These are phyloP conservation scores for Aureobasidium sp. DNA, from an alignment of 2,329 filamentous ascomycete genomes.

Conservation along the genomic window DNA sequence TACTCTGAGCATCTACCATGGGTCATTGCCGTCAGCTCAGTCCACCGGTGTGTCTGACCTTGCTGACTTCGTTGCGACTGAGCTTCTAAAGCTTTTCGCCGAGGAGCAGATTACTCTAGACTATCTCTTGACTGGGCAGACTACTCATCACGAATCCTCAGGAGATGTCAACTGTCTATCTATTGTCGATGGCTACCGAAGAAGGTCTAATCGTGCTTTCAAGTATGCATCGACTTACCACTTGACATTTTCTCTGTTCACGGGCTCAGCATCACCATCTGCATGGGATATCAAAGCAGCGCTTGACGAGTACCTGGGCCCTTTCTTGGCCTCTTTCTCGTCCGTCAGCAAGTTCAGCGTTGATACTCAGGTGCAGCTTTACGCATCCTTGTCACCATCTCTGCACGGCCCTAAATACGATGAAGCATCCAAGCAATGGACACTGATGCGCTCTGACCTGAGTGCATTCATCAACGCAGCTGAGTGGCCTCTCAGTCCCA, in stretches of 20 bases:
- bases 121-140: constrained; percentile 20
- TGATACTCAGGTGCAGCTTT: constrained; percentile 91
- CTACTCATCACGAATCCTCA: background rate
- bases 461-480: constrained; percentile 95
- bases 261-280: constrained; percentile 65
- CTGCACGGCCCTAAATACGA: constrained; percentile 51
- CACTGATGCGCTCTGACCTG: constrained; percentile 73
- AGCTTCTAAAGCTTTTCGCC: constrained; percentile 68
- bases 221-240: constrained; percentile 94
- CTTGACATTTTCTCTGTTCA: constrained; percentile 91
- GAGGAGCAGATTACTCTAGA: constrained; percentile 80
- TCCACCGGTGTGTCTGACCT: constrained; percentile 52
- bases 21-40: constrained; percentile 59
- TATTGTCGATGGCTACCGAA: constrained; percentile 23
- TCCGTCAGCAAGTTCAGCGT: constrained; percentile 92
- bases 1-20: constrained; percentile 68
- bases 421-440: constrained; percentile 50
- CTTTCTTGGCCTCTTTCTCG: constrained; percentile 68
- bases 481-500: constrained; percentile 92
- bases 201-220: constrained; percentile 71
- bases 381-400: constrained; percentile 61
- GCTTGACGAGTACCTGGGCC: constrained; percentile 70
- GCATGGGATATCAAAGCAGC: constrained; percentile 87
- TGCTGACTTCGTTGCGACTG: constrained; percentile 67
- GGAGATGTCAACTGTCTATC: background rate